Evolutionary conservation across 345 rosid species (phyloP), one percentile per base, ranked within the genome.

Genomic region (Psidium friedrichsthalianum): DNA sequence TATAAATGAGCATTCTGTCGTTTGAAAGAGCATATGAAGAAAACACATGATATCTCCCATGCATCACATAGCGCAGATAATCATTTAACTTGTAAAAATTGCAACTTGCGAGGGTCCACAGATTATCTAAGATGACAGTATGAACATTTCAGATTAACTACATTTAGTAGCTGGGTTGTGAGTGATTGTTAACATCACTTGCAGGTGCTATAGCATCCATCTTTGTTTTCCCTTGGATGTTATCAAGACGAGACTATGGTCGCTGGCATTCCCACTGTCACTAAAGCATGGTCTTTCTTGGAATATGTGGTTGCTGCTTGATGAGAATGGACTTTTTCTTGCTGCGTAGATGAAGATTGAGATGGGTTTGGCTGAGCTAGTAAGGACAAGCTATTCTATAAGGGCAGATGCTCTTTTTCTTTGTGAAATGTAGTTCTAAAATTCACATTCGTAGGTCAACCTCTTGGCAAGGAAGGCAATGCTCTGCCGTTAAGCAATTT

Each of bases 1-100:
- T 61, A 64, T 64, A 81, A 88, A 88, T 90, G 83, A 74, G 85
- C 84, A 87, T 88, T 49, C 85, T 80, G 36, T 51, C 83, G 51
- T 27, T 59, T 59, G 36, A 59, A 59, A 59, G 74, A 59, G 40
- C 40, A 59, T 14, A 59, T 6, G 27, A 59, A 59, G 36, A 40
- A 61, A 29, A 29, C 74, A 61, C 40, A 14, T 61, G 32, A 61
- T 6, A 52, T 61, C 36, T 29, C 40, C 7, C 74, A 29, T 3
- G 11, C 74, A 15, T 61, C 42, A 29, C 40, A 61, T 61, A 27
- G 15, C 29, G 40, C 15, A 61, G 21, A 29, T 14, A 29, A 29
- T 61, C 74, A 29, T 29, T 61, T 61, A 29, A 61, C 74, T 18
- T 29, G 42, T 61, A 61, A 61, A 61, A 61, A 61, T 61, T 5